phyloP scores from a whole-genome alignment of 192 early-diverging fungal species.

The Coemansia sp. region DNA sequence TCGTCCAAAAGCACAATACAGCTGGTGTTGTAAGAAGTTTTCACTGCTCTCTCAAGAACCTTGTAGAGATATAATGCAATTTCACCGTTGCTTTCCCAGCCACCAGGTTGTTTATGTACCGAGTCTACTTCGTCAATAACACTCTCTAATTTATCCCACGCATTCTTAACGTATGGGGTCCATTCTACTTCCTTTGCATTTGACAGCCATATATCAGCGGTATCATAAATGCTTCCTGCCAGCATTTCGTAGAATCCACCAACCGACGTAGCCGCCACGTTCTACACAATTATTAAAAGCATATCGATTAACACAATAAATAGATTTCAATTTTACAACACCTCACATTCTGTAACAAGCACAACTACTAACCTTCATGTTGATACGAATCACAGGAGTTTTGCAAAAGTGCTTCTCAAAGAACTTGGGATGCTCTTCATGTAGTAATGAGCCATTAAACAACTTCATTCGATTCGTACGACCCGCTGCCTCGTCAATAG shows the following conservation, averaged over 20 bases:
- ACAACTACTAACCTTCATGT: slow-evolving; percentile 16
- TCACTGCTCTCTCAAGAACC: neutral
- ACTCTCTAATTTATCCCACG: neutral
- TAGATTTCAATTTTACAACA: too few relatives aligned
- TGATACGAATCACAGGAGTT: slow-evolving; percentile 16
- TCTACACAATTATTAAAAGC: neutral
- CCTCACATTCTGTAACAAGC: neutral
- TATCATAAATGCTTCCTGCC: neutral
- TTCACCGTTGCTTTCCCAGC: neutral
- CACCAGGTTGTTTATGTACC: neutral
- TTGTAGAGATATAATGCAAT: neutral
- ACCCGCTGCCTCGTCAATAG: neutral
- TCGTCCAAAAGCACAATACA: slow-evolving; percentile 17
- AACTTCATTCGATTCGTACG: neutral
- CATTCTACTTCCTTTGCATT: neutral
- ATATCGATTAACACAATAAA: neutral
- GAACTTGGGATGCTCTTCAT: neutral
- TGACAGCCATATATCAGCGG: neutral
- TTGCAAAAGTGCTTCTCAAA: slow-evolving; percentile 9
- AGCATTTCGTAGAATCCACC: neutral
- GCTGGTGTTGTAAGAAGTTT: neutral
- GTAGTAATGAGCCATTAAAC: slow-evolving; percentile 1
- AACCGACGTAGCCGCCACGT: neutral
- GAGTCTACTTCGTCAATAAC: neutral
- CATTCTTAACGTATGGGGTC: neutral